These are phyloP conservation scores for Madurella fahalii DNA, from an alignment of 2,329 filamentous ascomycete species.

Conservation along the genomic window DNA sequence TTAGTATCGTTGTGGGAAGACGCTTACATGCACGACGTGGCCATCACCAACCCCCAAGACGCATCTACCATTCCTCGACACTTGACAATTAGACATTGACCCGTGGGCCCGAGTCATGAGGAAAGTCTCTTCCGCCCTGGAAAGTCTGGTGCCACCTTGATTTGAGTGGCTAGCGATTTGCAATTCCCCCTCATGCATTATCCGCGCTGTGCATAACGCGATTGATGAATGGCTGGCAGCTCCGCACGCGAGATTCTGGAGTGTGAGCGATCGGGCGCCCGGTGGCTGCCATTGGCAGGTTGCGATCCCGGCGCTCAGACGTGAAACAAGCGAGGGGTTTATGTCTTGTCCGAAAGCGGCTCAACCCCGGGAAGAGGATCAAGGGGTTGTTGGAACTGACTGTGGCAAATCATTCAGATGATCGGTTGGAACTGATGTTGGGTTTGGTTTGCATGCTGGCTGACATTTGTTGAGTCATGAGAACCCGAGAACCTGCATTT, in stretches of 20 bases:
- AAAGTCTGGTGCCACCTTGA: conserved; percentile 19
- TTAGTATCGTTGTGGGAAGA: conserved; percentile 10
- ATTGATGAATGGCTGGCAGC: conserved; percentile 26
- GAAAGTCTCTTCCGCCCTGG: conserved; percentile 11
- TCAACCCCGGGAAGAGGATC: conserved; percentile 12
- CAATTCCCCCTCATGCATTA: conserved; percentile 17
- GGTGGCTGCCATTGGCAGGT: conserved; percentile 23
- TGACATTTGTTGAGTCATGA: no score
- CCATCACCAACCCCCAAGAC: conserved; percentile 10
- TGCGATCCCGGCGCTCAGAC: conserved; percentile 21
- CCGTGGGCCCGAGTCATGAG: conserved; percentile 13
- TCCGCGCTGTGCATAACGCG: conserved; percentile 24
- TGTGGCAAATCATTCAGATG: background rate
- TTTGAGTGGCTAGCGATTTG: conserved; percentile 27
- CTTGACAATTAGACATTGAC: conserved; percentile 18
- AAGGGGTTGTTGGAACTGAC: background rate
- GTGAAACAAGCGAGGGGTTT: conserved; percentile 32
- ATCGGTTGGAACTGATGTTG: no score
- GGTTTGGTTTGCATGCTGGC: no score
- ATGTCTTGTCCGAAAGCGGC: conserved; percentile 18
- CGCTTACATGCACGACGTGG: conserved; percentile 12
- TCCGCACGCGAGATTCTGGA: conserved; percentile 16
- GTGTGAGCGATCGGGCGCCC: conserved; percentile 18
- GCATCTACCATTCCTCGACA: background rate
- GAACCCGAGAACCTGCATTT: no score